Base-by-base conservation (phyloP, 148 eudicot genomes). In the Dianthus caryophyllus region DNA sequence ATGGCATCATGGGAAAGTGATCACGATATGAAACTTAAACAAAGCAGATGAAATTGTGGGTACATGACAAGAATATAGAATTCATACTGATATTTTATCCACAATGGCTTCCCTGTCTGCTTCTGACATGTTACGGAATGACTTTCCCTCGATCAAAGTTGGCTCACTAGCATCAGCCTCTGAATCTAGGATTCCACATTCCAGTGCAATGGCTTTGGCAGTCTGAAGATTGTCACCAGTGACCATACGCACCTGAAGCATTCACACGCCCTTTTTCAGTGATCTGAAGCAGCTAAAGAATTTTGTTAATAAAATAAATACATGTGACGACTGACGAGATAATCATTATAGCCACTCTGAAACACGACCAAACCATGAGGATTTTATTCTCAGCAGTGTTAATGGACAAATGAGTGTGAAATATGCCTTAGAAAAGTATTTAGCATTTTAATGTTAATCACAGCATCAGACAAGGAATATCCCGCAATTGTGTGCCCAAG, bases 221-320 rank as follows among this genome's bases (percentile, higher is more conserved):
- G 98, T 90, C 73, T 84, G 96, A 72, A 88, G 80, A 81, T 90
- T 94, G 76, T 94, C 98, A 76, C 98, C 98, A 57, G 96, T 94
- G 53, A 90, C 97, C 98, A 94, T 94, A 27, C 98, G 87, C 60
- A 90, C 98, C 98, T 92, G 71, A 67, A 18, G 46, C 33, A 74
- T 70, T 8, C 7, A 18, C 14, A 46, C 29, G 14, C 20, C 48
- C 48, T 30, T 10, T 4, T 29, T 53, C 13, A 55, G n/a, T 54
- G 46, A 33, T 49, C 14, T 4, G 31, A 14, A 53, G 58, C 30
- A 11, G 61, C 38, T 4, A 6, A 59, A 31, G 43, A 20, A 44
- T 57, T 14, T 57, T 9, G 18, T 31, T 31, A 15, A 59, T 59
- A 2, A 33, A 59, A 8, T 1, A 9, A 41, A 41, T 41, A 41